Evolutionary conservation across 768 basidiomycete species (phyloP).

Genomic region (Rhodotorula toruloides): DNA sequence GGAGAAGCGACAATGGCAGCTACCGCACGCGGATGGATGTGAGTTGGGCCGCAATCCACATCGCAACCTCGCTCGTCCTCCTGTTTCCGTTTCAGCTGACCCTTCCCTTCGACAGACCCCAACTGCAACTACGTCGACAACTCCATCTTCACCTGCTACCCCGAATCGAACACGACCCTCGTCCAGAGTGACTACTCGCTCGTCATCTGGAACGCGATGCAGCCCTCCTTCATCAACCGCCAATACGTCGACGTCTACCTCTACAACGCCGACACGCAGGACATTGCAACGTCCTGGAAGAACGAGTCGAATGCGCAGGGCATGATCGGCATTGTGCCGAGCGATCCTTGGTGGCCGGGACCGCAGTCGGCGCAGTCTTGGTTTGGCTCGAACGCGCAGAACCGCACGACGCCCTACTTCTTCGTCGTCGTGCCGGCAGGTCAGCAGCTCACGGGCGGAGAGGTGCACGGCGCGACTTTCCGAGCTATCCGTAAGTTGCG

Average conservation of each 20-base stretch:
- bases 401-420: constrained; percentile 60
- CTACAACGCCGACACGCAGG: constrained; percentile 63
- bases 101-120: constrained; percentile 39
- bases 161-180: constrained; percentile 55
- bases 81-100: neutral
- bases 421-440: constrained; percentile 69
- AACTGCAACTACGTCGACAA: constrained; percentile 54
- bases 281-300: constrained; percentile 52
- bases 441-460: constrained; percentile 54
- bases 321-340: constrained; percentile 50
- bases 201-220: constrained; percentile 14
- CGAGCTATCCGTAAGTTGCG: constrained; percentile 55
- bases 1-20: constrained; percentile 10
- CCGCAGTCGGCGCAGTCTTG: constrained; percentile 46
- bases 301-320: constrained; percentile 58
- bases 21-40: constrained; percentile 27
- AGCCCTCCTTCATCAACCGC: neutral
- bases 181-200: constrained; percentile 71
- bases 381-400: constrained; percentile 45
- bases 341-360: constrained; percentile 64
- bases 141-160: constrained; percentile 71
- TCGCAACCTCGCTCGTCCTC: neutral
- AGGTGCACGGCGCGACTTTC: constrained; percentile 67
- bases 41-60: neutral
- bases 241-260: constrained; percentile 71